A percentile compares a stretch with the other conserved stretches of the same genome.
phyloP scores from a whole-genome alignment of 306 rosid species.

The Cajanus cajan region DNA sequence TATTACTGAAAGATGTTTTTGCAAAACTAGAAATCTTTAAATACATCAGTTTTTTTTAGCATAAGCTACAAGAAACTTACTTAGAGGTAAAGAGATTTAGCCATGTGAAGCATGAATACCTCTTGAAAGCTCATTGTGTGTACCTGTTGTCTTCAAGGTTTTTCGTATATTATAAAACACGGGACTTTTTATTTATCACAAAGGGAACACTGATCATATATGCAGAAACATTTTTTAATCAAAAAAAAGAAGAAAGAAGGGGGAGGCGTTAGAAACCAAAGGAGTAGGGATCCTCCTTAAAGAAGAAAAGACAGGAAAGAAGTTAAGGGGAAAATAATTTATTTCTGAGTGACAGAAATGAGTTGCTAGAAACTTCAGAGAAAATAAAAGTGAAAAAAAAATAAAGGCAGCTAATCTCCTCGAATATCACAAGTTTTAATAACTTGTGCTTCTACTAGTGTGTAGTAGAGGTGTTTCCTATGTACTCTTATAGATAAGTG shows the following conservation, averaged over 20 bases:
- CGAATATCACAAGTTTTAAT: background rate
- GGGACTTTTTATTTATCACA: background rate
- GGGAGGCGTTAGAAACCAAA: background rate
- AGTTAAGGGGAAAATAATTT: background rate
- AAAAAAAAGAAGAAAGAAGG: background rate
- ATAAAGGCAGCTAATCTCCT: background rate
- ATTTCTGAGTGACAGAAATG: background rate
- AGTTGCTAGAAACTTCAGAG: background rate
- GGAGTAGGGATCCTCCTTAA: background rate
- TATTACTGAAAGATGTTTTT: background rate
- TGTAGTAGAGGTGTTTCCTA: background rate
- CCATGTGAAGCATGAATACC: conserved; percentile 5
- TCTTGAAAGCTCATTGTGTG: conserved; percentile 17
- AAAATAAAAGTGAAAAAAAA: background rate
- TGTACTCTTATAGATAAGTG: background rate
- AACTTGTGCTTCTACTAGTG: background rate
- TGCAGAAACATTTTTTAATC: background rate
- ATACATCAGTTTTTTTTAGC: background rate
- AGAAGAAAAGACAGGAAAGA: background rate
- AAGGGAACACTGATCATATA: background rate
- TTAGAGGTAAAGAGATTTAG: background rate
- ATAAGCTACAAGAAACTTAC: background rate
- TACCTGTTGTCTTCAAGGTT: background rate
- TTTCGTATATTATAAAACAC: background rate
- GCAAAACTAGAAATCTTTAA: background rate